Evolutionary conservation across 1,284 basidiomycete genomes (phyloP), one percentile per base, ranked within the genome.

Genomic region (Rhodotorula sp.): DNA sequence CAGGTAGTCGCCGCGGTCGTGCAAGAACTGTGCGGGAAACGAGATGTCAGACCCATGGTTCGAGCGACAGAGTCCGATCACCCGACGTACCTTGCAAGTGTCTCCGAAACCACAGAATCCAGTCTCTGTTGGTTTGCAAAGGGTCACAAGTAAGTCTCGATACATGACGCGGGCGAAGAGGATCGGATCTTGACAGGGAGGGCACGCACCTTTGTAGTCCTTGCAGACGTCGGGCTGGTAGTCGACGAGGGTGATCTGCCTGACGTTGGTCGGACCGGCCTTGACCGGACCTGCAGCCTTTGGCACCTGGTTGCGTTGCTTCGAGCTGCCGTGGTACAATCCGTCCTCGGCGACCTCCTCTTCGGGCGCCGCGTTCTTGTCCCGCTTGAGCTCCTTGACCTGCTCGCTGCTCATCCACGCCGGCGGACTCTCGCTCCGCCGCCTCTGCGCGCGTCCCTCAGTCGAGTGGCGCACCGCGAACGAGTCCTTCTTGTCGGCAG

Each of bases 191-290:
- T 66, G 52, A 73, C 58, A 31, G 45, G 18, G 55, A 16, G 12
- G 50, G 18, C 26, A 56, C 86, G 70, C 75, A 91, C 91, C 92
- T 87, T 97, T 98, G 83, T 99, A 99, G 82, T 98, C 95, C 82
- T 99, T 99, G 83, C 97, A 99, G 28, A 98, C 92, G 79, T 98
- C 95, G 5, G 97, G 95, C 82, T 99, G 97, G 82, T 98, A 99
- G 84, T 99, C 97, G 62, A 93, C 87, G 68, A 98, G 89, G 1
- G 95, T 98, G 66, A 97, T 94, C 2, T 92, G 95, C 68, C 93
- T 87, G 76, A 99, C 95, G 69, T 95, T 97, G 78, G 84, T 90
- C 14, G 87, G 79, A 1, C 79, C 79, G 45, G 59, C 74, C 74
- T 74, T 77, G 78, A 69, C 73, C 56, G 68, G 77, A 31, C 67